Evolutionary conservation across 1,284 basidiomycete genomes (phyloP).

Genomic region (Anthracocystis walkeri): DNA sequence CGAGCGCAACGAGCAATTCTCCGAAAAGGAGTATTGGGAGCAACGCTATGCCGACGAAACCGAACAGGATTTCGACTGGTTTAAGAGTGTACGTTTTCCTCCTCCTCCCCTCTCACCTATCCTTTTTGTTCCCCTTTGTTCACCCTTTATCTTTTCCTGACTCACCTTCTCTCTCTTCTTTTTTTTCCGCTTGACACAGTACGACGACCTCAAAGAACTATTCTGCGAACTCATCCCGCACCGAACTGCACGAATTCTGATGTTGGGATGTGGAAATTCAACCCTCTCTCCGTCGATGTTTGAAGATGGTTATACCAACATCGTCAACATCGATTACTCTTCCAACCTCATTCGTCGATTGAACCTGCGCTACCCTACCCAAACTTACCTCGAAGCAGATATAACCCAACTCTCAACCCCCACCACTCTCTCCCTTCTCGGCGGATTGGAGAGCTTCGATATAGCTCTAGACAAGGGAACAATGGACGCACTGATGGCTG

Average conservation of each 20-base stretch:
- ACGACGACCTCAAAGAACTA: constrained; percentile 25
- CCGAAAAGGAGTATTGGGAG: constrained; percentile 62
- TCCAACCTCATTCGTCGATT: constrained; percentile 57
- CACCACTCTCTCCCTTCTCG: constrained; percentile 36
- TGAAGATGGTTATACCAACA: constrained; percentile 50
- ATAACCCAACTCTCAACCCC: constrained; percentile 53
- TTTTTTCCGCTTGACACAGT: neutral
- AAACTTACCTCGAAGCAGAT: constrained; percentile 59
- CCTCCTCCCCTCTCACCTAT: neutral
- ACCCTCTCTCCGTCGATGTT: constrained; percentile 61
- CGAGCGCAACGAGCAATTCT: constrained; percentile 55
- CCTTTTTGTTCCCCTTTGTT: neutral
- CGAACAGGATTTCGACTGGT: constrained; percentile 63
- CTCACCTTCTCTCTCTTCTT: neutral
- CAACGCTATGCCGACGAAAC: constrained; percentile 48
- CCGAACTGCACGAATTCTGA: constrained; percentile 53
- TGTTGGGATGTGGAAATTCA: constrained; percentile 66
- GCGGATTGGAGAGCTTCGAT: constrained; percentile 53
- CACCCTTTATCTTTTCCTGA: no score
- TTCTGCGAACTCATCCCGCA: constrained; percentile 54
- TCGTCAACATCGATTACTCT: constrained; percentile 60
- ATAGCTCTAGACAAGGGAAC: constrained; percentile 66
- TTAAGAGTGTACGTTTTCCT: constrained; percentile 43
- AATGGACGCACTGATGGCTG: constrained; percentile 68
- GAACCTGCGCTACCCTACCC: constrained; percentile 41